Base-by-base conservation (phyloP, 2,329 filamentous ascomycete genomes). In the Podosphaera aphanis region DNA sequence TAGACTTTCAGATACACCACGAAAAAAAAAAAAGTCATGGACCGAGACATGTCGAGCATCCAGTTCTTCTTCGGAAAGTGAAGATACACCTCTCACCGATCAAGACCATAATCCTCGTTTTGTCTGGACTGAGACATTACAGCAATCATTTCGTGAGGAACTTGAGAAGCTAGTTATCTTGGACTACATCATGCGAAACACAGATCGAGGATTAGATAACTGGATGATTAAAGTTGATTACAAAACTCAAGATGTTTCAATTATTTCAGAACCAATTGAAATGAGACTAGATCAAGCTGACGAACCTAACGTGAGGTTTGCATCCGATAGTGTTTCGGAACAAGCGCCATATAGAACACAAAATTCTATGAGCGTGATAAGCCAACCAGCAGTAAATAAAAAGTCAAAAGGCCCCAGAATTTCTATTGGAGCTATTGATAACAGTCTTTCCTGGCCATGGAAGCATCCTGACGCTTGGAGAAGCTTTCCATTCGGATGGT, bases 151-250 rank as follows among this genome's bases (percentile, higher is more conserved):
- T 59, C 70, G 90, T 33, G 90, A 98, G 61, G 83, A 95, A 63
- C 69, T 98, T 42, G 90, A 98, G 64, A 95, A 94, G 62, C 68
- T 98, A 6, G 92, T 98, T 19, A 93, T 98, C 56, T 63, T 98
- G 52, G 90, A 98, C 63, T 98, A 98, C 60, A 93, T 98, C 51
- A 98, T 98, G 90, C 76, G 90, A 48, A 98, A 98, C 59, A 98
- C 90, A 1, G 90, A 98, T 60, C 74, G 90, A 63, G 90, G 90
- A 1, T 67, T 94, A 47, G 90, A 98, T 60, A 98, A 98, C 56
- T 98, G 90, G 90, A 98, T 98, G 90, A 85, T 98, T 59, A 90
- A 84, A 61, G 83, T 98, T 27, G 86, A 98, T 61, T 83, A 77
- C 70, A 73, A 84, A 54, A 77, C 73, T 2, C 76, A 90, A 56